These are phyloP conservation scores for Amphirosellinia nigrospora DNA, from an alignment of 495 filamentous ascomycete species.

Conservation along the genomic window DNA sequence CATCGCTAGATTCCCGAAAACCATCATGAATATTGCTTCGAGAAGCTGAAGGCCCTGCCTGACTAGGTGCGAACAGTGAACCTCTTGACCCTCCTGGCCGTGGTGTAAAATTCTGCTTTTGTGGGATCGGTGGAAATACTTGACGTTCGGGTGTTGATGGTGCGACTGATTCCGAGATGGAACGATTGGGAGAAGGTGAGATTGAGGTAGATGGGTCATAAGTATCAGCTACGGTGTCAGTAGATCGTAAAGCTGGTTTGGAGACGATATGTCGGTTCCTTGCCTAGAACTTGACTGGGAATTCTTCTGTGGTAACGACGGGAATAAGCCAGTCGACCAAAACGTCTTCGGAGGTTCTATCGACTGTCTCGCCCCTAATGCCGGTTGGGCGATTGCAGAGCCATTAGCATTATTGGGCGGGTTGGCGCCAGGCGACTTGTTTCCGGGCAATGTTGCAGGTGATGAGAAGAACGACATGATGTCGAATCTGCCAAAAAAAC, in stretches of 20 bases:
- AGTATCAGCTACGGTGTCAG: slow-evolving; percentile 29
- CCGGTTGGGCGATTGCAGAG: slow-evolving; percentile 25
- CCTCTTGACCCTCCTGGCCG: slow-evolving; percentile 42
- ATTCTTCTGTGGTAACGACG: slow-evolving; percentile 40
- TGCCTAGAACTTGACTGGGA: slow-evolving; percentile 32
- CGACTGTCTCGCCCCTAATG: slow-evolving; percentile 16
- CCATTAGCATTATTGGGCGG: slow-evolving; percentile 9
- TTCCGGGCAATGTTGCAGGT: slow-evolving; percentile 47
- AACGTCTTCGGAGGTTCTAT: slow-evolving; percentile 31
- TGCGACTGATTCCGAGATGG: slow-evolving; percentile 19
- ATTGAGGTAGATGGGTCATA: slow-evolving; percentile 26
- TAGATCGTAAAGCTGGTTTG: slow-evolving; percentile 29
- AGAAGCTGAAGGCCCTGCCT: slow-evolving; percentile 4
- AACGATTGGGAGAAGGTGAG: slow-evolving; percentile 21
- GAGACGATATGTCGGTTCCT: slow-evolving; percentile 35
- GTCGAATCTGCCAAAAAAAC: slow-evolving; percentile 39
- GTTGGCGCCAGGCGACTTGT: slow-evolving; percentile 22
- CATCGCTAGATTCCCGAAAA: slow-evolving; percentile 33
- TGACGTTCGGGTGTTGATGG: slow-evolving; percentile 41
- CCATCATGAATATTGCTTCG: slow-evolving; percentile 20
- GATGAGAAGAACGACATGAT: slow-evolving; percentile 56
- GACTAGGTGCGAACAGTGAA: slow-evolving; percentile 43
- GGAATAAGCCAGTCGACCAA: slow-evolving; percentile 41
- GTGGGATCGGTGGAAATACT: slow-evolving; percentile 43
- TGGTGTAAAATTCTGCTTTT: slow-evolving; percentile 60